These are phyloP conservation scores for Microbotryum saponariae DNA, from an alignment of 1,284 basidiomycete genomes.

Conservation along the genomic window DNA sequence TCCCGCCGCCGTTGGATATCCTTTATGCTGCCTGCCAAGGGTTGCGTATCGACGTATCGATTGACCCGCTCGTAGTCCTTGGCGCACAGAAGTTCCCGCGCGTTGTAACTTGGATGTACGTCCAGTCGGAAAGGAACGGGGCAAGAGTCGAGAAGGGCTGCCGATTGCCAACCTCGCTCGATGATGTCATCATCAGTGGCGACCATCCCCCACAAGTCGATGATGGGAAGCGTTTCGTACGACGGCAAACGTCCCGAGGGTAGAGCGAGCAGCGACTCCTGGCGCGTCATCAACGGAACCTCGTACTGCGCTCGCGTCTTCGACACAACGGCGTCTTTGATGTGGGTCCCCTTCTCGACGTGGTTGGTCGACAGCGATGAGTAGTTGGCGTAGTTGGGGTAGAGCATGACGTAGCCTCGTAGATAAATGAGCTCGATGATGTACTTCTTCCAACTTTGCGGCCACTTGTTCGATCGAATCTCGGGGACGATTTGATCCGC, in stretches of 20 bases:
- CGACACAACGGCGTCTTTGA: conserved; percentile 43
- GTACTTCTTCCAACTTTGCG: conserved; percentile 73
- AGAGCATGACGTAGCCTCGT: conserved; percentile 73
- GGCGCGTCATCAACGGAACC: conserved; percentile 55
- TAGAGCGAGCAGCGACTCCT: conserved; percentile 46
- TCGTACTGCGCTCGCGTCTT: conserved; percentile 58
- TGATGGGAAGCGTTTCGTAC: conserved; percentile 53
- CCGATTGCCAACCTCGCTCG: conserved; percentile 41
- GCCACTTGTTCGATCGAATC: conserved; percentile 70
- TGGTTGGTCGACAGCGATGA: conserved; percentile 73
- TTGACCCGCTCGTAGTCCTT: conserved; percentile 24
- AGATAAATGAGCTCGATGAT: conserved; percentile 74
- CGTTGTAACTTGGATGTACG: conserved; percentile 35
- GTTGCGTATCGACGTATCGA: conserved; percentile 17
- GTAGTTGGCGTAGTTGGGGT: conserved; percentile 65
- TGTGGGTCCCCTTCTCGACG: conserved; percentile 69
- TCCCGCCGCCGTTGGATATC: too few relatives aligned
- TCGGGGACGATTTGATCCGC: conserved; percentile 54
- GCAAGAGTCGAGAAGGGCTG: conserved; percentile 30
- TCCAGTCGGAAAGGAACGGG: conserved; percentile 11
- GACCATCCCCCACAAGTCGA: conserved; percentile 60
- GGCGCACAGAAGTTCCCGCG: conserved; percentile 44
- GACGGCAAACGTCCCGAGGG: conserved; percentile 52
- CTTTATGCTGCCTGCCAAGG: conserved; percentile 3
- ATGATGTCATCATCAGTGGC: conserved; percentile 47